A percentile compares a stretch with the other conserved stretches of the same genome.
These are phyloP conservation scores for Naegleria lovaniensis DNA, from an alignment of 208 protist genomes.

Conservation along the genomic window DNA sequence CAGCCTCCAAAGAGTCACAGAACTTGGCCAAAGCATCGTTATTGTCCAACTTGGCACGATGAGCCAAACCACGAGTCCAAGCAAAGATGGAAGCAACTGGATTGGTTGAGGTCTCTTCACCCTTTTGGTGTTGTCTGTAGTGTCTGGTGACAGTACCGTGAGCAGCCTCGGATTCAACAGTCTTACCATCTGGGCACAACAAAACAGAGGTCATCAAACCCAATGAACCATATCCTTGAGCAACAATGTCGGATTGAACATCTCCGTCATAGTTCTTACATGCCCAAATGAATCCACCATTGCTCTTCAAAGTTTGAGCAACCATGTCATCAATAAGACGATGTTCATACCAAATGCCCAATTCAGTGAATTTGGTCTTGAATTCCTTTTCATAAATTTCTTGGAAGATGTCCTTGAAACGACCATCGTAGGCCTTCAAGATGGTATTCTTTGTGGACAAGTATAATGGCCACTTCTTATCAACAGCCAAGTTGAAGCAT, in stretches of 20 bases:
- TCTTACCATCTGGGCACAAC: constrained; percentile 90
- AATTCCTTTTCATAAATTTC: constrained; percentile 79
- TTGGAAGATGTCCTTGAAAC: constrained; percentile 92
- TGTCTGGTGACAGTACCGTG: constrained; percentile 96
- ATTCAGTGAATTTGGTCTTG: constrained; percentile 70
- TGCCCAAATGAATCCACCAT: constrained; percentile 81
- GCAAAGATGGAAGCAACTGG: constrained; percentile 95
- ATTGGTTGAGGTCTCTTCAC: constrained; percentile 92
- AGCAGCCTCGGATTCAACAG: constrained; percentile 91
- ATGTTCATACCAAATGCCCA: constrained; percentile 83
- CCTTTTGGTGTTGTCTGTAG: constrained; percentile 89
- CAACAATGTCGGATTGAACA: constrained; percentile 94
- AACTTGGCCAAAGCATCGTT: constrained; percentile 82
- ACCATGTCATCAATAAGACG: constrained; percentile 96
- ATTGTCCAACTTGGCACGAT: constrained; percentile 88
- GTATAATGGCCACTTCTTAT: constrained; percentile 78
- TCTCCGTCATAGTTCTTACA: constrained; percentile 99
- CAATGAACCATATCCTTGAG: constrained; percentile 91
- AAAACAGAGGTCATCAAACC: constrained; percentile 96
- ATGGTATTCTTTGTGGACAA: constrained; percentile 96
- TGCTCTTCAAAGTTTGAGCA: constrained; percentile 82
- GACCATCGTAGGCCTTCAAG: constrained; percentile 93
- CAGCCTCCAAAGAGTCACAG: constrained; percentile 67
- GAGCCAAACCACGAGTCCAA: constrained; percentile 87
- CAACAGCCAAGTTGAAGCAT: constrained; percentile 86